Evolutionary conservation across 345 rosid genomes (phyloP).

Genomic region (Gossypium australe): DNA sequence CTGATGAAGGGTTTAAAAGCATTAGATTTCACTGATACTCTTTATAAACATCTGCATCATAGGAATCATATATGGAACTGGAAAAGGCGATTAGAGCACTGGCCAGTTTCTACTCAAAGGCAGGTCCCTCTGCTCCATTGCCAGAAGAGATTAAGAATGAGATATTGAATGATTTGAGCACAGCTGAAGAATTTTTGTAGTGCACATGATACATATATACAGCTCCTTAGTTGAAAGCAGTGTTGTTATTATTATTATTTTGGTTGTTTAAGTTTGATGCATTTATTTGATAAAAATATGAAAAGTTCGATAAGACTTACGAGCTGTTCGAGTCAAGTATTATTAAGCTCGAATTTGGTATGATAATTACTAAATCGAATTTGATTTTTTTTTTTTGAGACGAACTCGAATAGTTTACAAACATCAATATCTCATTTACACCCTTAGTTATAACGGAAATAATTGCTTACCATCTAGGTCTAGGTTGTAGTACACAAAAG

Average conservation of each 20-base stretch:
- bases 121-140: conserved; percentile 79
- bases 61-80: conserved; percentile 77
- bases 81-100: conserved; percentile 74
- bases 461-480: no score
- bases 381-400: no score
- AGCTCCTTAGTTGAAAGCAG: background rate
- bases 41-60: conserved; percentile 16
- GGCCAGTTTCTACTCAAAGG: conserved; percentile 74
- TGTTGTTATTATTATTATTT: no score
- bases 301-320: no score
- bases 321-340: no score
- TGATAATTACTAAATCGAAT: no score
- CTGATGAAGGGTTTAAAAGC: background rate
- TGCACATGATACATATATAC: background rate
- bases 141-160: conserved; percentile 67
- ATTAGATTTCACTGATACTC: background rate
- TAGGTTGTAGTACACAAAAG: no score
- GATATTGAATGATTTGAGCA: conserved; percentile 47
- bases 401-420: no score
- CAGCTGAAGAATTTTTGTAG: conserved; percentile 70
- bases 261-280: background rate
- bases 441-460: no score
- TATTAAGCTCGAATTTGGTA: no score
- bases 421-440: no score
- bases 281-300: background rate